phyloP scores from a whole-genome alignment of 2,329 filamentous ascomycete species.

The Trichothecium roseum region DNA sequence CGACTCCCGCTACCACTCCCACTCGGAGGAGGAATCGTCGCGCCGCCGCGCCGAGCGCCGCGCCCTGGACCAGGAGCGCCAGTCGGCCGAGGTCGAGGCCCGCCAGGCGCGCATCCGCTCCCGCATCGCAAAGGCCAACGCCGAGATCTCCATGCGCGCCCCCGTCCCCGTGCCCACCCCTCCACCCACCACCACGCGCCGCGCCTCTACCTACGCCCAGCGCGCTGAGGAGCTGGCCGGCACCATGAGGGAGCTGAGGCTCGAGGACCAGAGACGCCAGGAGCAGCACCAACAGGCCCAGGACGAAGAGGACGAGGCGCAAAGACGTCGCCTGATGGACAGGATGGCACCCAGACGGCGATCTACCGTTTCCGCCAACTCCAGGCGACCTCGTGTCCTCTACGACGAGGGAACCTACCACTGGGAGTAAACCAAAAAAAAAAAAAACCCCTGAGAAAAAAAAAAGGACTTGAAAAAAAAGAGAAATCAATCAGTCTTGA shows the following conservation, averaged over 20 bases:
- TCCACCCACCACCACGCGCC: slow-evolving; percentile 6
- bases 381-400: slow-evolving; percentile 21
- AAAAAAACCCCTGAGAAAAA: too few relatives aligned
- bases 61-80: slow-evolving; percentile 8
- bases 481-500: too few relatives aligned
- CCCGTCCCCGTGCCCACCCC: slow-evolving; percentile 16
- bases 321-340: slow-evolving; percentile 27
- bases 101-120: slow-evolving; percentile 15
- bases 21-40: slow-evolving; percentile 14
- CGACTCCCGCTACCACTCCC: slow-evolving; percentile 19
- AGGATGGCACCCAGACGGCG: slow-evolving; percentile 27
- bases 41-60: slow-evolving; percentile 10
- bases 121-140: slow-evolving; percentile 30
- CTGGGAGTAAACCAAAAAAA: slow-evolving; percentile 30
- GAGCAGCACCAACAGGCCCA: slow-evolving; percentile 18
- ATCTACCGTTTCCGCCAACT: slow-evolving; percentile 23
- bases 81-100: slow-evolving; percentile 16
- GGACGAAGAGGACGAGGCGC: slow-evolving; percentile 25
- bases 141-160: slow-evolving; percentile 27
- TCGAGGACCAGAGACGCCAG: slow-evolving; percentile 19
- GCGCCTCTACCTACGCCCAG: slow-evolving; percentile 10
- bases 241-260: slow-evolving; percentile 18
- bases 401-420: slow-evolving; percentile 29
- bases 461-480: too few relatives aligned
- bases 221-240: slow-evolving; percentile 22